Evolutionary conservation across 345 rosid species (phyloP).

Genomic region (Barbarea vulgaris): DNA sequence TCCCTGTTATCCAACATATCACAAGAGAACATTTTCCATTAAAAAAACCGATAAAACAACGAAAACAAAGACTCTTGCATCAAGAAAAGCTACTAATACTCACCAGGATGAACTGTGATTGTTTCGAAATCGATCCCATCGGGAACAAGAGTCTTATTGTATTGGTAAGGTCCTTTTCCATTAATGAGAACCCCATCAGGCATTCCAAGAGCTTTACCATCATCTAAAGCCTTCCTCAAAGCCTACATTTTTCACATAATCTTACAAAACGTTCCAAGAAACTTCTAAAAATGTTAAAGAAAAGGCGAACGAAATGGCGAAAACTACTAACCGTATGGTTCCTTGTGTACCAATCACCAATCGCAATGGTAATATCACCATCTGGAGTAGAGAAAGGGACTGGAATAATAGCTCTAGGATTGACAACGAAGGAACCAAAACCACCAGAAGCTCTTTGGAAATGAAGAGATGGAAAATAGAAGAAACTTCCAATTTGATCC

Average conservation of each 20-base stretch:
- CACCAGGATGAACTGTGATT: conserved; percentile 90
- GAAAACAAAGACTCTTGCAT: conserved; percentile 6
- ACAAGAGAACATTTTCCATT: background rate
- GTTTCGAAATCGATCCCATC: conserved; percentile 77
- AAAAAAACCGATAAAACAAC: background rate
- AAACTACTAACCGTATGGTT: conserved; percentile 83
- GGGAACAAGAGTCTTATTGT: conserved; percentile 82
- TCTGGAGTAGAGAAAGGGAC: conserved; percentile 83
- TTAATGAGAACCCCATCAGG: conserved; percentile 96
- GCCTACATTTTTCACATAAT: conserved; percentile 52
- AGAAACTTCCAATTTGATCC: conserved; percentile 98
- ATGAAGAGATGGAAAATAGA: conserved; percentile 95
- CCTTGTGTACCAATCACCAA: conserved; percentile 95
- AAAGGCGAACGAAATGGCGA: background rate
- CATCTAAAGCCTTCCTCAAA: conserved; percentile 89
- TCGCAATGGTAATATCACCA: conserved; percentile 73
- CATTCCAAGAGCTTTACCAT: conserved; percentile 90
- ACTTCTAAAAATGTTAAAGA: conserved; percentile 3
- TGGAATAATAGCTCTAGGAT: conserved; percentile 74
- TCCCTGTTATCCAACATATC: conserved; percentile 52
- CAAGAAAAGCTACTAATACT: conserved; percentile 16
- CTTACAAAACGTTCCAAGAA: background rate
- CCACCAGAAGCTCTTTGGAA: conserved; percentile 98
- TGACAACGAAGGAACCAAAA: conserved; percentile 79
- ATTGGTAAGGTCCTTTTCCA: conserved; percentile 95